Conservation (phyloP, 2,329 filamentous ascomycete species). For the Fusarium pseudocircinatum region DNA sequence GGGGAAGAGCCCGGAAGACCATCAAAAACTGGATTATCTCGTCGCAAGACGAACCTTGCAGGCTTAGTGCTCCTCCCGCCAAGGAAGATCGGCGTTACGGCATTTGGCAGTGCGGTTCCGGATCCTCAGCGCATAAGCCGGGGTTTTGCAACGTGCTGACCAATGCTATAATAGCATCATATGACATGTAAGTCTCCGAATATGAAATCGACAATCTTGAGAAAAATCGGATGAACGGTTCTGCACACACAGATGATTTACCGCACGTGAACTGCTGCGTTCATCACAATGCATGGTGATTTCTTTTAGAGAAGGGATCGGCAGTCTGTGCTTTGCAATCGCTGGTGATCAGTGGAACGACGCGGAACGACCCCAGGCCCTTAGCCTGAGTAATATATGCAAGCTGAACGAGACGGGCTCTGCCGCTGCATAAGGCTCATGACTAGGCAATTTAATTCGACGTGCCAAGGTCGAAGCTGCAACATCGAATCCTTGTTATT, state of each 20-base stretch:
- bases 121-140: conserved; percentile 1
- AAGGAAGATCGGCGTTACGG: conserved; percentile 7
- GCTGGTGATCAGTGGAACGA: not conserved
- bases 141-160: not conserved
- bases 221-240: not conserved
- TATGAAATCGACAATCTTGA: not conserved
- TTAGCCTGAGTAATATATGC: not conserved
- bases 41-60: not conserved
- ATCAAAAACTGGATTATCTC: not conserved
- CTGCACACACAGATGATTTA: not conserved
- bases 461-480: not conserved
- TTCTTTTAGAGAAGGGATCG: not conserved
- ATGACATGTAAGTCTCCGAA: not conserved
- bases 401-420: not conserved
- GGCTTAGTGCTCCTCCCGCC: not conserved
- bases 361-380: not conserved
- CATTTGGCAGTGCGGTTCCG: not conserved
- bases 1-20: not conserved
- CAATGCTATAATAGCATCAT: not conserved
- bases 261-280: not conserved
- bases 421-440: not conserved
- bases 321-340: not conserved
- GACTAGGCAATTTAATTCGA: not conserved
- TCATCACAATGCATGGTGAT: not conserved
- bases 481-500: not conserved